Percentiles rank a stretch among this genome's conserved stretches.
Conservation (phyloP, 257 asterid genomes). For the Solanum gracilifrons region DNA sequence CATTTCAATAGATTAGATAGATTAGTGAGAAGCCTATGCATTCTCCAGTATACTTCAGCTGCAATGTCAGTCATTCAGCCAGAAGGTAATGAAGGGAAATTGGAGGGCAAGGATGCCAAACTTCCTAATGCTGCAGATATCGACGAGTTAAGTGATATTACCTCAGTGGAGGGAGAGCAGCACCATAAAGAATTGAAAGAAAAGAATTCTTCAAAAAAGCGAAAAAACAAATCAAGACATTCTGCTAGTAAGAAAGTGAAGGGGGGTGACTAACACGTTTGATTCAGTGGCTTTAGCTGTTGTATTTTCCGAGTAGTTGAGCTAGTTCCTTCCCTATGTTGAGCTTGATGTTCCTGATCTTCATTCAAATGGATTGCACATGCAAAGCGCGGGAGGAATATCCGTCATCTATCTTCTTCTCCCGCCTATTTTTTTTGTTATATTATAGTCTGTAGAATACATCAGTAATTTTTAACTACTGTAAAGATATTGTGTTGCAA, state of each 20-base stretch:
- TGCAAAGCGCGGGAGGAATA: neutral
- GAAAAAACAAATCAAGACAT: constrained; percentile 37
- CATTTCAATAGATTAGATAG: constrained; percentile 68
- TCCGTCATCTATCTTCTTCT: neutral
- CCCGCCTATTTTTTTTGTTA: neutral
- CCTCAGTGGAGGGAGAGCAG: constrained; percentile 7
- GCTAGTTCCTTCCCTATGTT: neutral
- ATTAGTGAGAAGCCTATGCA: constrained; percentile 66
- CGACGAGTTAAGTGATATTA: constrained; percentile 1
- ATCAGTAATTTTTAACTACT: neutral
- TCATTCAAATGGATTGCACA: neutral
- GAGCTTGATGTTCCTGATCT: neutral
- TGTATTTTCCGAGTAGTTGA: neutral
- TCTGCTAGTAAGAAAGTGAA: constrained; percentile 44
- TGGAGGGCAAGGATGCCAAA: constrained; percentile 12
- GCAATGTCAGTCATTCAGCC: constrained; percentile 86
- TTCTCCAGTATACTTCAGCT: constrained; percentile 61
- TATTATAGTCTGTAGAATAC: neutral
- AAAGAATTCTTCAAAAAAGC: constrained; percentile 33
- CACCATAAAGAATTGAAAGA: constrained; percentile 5
- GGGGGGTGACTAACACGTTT: constrained; percentile 23
- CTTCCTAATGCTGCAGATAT: constrained; percentile 12
- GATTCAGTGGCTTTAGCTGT: constrained; percentile 17
- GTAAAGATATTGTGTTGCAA: neutral
- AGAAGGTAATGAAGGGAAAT: constrained; percentile 14